Percentiles rank a stretch among this genome's conserved stretches.
These are phyloP conservation scores for Suillus placidus DNA, from an alignment of 768 basidiomycete genomes.

Conservation along the genomic window DNA sequence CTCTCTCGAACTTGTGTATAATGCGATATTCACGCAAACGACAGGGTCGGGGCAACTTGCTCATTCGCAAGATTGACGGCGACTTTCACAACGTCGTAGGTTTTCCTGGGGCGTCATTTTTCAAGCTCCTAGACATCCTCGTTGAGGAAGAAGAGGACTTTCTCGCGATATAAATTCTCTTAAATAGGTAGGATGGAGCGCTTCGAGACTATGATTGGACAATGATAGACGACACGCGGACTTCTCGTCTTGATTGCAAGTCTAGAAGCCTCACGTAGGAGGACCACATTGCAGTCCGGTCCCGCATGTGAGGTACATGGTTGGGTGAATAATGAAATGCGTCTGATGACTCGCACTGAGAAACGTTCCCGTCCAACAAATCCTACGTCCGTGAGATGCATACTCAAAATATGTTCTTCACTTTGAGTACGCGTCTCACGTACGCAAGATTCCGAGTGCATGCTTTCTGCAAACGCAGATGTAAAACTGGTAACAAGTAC, in stretches of 20 bases:
- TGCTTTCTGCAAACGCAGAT: background rate
- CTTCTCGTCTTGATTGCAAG: background rate
- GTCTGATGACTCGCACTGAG: background rate
- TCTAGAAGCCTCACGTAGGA: background rate
- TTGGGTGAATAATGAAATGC: background rate
- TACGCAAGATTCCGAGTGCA: background rate
- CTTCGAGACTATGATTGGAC: background rate
- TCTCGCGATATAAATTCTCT: conserved; percentile 34
- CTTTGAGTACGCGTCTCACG: background rate
- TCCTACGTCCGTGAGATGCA: background rate
- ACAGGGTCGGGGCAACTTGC: conserved; percentile 78
- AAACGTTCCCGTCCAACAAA: background rate
- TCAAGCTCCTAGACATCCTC: conserved; percentile 69
- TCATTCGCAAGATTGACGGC: conserved; percentile 86
- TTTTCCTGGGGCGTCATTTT: conserved; percentile 87
- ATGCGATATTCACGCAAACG: conserved; percentile 2
- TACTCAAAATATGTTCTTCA: background rate
- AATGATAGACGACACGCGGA: background rate
- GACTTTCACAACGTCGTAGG: conserved; percentile 92
- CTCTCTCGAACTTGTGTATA: background rate
- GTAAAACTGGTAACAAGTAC: background rate
- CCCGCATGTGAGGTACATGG: background rate
- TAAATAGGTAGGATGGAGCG: background rate
- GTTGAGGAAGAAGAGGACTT: conserved; percentile 80
- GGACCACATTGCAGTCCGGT: background rate